Evolutionary conservation across 208 protist species (phyloP).

Genomic region (Wallacemonas sp.): DNA sequence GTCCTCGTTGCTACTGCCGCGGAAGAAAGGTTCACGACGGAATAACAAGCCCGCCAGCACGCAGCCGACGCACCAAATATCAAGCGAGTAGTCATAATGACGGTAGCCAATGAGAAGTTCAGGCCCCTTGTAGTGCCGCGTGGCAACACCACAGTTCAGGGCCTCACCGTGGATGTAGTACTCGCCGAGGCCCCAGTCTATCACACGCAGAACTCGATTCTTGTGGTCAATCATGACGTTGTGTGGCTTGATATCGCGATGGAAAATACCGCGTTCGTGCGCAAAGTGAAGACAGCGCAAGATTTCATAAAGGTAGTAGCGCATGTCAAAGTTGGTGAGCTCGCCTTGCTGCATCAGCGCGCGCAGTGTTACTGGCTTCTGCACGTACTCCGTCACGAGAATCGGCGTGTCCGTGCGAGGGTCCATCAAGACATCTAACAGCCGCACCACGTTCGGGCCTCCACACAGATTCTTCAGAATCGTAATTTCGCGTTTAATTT

Average conservation of each 20-base stretch:
- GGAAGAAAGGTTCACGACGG: conserved; percentile 98
- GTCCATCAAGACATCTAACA: conserved; percentile 98
- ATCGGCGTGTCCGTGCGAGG: conserved; percentile 93
- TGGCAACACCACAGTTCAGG: conserved; percentile 99
- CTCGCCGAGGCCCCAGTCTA: conserved; percentile 99
- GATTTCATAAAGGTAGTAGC: conserved; percentile 99
- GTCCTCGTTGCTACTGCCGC: conserved; percentile 98
- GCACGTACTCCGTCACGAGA: conserved; percentile 99
- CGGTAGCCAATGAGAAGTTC: conserved; percentile 98
- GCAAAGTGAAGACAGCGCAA: conserved; percentile 95
- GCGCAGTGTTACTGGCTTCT: conserved; percentile 96
- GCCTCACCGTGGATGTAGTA: conserved; percentile 98
- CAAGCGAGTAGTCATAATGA: conserved; percentile 99
- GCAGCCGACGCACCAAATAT: conserved; percentile 99
- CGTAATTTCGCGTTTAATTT: conserved; percentile 98
- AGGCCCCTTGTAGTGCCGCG: conserved; percentile 98
- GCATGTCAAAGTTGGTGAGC: conserved; percentile 97
- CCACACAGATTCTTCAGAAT: conserved; percentile 98
- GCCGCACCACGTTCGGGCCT: conserved; percentile 98
- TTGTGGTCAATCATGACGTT: conserved; percentile 99
- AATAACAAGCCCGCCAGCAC: conserved; percentile 99
- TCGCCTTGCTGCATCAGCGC: conserved; percentile 91
- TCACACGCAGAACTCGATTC: conserved; percentile 94
- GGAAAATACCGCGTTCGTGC: conserved; percentile 99
- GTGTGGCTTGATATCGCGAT: conserved; percentile 99